These are phyloP conservation scores for Canavalia ensiformis DNA, from an alignment of 306 rosid species.

Conservation along the genomic window DNA sequence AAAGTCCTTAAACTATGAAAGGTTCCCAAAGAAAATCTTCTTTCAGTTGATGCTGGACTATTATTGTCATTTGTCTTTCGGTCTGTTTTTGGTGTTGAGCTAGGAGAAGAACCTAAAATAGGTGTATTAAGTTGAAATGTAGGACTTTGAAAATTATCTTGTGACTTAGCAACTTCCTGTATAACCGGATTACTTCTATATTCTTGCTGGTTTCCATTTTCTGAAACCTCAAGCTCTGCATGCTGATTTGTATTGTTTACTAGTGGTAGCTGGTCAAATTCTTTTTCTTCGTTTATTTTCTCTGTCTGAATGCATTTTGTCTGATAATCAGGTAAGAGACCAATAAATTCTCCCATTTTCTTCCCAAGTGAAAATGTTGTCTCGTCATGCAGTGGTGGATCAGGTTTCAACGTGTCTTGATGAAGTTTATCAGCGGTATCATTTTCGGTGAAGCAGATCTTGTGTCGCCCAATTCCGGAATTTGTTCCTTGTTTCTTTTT, in stretches of 20 bases:
- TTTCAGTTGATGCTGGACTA: conserved; percentile 57
- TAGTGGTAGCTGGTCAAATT: conserved; percentile 54
- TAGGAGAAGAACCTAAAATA: conserved; percentile 59
- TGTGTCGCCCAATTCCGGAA: conserved; percentile 49
- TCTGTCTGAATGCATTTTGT: conserved; percentile 47
- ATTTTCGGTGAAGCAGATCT: conserved; percentile 55
- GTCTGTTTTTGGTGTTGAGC: conserved; percentile 60
- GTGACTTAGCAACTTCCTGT: conserved; percentile 54
- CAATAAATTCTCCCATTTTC: conserved; percentile 47
- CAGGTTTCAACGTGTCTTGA: conserved; percentile 55
- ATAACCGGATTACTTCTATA: conserved; percentile 49
- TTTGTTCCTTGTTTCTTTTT: conserved; percentile 58
- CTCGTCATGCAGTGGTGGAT: conserved; percentile 48
- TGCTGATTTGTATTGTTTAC: conserved; percentile 47
- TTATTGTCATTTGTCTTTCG: conserved; percentile 45
- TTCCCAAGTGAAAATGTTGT: conserved; percentile 50
- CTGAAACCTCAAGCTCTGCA: conserved; percentile 54
- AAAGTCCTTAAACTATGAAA: conserved; percentile 57
- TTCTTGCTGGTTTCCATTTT: conserved; percentile 56
- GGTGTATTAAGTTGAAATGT: conserved; percentile 67
- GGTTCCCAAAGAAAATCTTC: conserved; percentile 57
- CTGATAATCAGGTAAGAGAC: conserved; percentile 55
- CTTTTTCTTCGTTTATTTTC: conserved; percentile 52
- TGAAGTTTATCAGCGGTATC: conserved; percentile 49
- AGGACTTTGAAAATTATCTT: conserved; percentile 68